phyloP scores from a whole-genome alignment of 345 rosid species.

The Acer negundo region DNA sequence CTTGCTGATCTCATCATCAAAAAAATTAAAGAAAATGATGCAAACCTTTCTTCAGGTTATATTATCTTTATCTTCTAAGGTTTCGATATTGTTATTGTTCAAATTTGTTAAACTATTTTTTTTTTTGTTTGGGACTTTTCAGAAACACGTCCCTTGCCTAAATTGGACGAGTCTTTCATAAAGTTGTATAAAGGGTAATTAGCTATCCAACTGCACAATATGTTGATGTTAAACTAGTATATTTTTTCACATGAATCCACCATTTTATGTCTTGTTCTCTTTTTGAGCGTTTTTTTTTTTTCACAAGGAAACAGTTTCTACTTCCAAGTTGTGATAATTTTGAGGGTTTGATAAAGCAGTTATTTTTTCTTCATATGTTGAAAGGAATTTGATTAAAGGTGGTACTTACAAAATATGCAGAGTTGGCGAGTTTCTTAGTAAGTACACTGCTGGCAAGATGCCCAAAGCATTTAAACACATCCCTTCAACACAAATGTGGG shows the following conservation, averaged over 20 bases:
- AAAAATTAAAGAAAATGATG: constrained; percentile 64
- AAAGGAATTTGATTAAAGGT: neutral
- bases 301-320: neutral
- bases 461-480: constrained; percentile 86
- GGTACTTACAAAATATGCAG: constrained; percentile 38
- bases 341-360: neutral
- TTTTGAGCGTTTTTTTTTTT: neutral
- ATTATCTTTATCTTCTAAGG: neutral
- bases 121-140: constrained; percentile 27
- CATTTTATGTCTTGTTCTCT: neutral
- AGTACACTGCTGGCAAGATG: constrained; percentile 82
- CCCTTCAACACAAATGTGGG: constrained; percentile 77
- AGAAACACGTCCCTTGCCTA: constrained; percentile 71
- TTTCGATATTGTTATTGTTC: neutral
- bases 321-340: neutral
- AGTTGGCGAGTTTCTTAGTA: constrained; percentile 71
- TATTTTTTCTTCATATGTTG: neutral
- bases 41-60: constrained; percentile 63
- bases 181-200: constrained; percentile 78
- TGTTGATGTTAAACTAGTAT: neutral
- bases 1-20: constrained; percentile 77
- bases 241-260: neutral
- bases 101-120: neutral
- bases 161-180: constrained; percentile 61
- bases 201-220: neutral